Evolutionary conservation across 2,329 filamentous ascomycete species (phyloP).

Genomic region (Trichoderma semiorbis): DNA sequence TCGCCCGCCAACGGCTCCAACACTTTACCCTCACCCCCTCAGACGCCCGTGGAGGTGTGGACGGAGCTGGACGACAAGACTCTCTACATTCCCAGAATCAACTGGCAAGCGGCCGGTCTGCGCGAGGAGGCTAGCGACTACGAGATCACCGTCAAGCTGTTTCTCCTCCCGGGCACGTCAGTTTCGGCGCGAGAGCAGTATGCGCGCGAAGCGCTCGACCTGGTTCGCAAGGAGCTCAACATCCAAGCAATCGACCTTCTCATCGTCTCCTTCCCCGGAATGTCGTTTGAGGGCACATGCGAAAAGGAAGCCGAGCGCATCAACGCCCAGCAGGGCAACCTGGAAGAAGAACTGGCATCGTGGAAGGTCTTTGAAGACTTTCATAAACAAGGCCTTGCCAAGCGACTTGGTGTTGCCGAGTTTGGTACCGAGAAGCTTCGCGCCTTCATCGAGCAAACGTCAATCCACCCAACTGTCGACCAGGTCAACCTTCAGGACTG

Average conservation of each 20-base stretch:
- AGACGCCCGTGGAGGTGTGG: conserved; percentile 54
- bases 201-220: conserved; percentile 70
- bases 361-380: conserved; percentile 73
- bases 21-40: conserved; percentile 25
- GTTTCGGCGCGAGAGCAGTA: conserved; percentile 63
- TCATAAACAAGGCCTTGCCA: conserved; percentile 66
- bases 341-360: conserved; percentile 65
- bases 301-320: conserved; percentile 69
- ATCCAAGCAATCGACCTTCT: conserved; percentile 77
- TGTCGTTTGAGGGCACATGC: conserved; percentile 90
- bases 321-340: conserved; percentile 59
- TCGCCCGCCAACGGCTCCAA: conserved; percentile 32
- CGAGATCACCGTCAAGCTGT: conserved; percentile 93
- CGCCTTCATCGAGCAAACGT: conserved; percentile 70
- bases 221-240: conserved; percentile 77
- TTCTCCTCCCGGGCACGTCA: conserved; percentile 75
- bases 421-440: conserved; percentile 81
- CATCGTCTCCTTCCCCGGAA: conserved; percentile 87
- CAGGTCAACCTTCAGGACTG: conserved; percentile 97
- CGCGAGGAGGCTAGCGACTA: conserved; percentile 80
- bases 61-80: conserved; percentile 59
- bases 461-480: conserved; percentile 75
- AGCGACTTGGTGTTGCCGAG: conserved; percentile 80
- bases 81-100: conserved; percentile 75
- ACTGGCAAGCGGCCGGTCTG: conserved; percentile 67